Evolutionary conservation across 2,329 filamentous ascomycete genomes (phyloP).

Genomic region (Penicillium sumatraense): DNA sequence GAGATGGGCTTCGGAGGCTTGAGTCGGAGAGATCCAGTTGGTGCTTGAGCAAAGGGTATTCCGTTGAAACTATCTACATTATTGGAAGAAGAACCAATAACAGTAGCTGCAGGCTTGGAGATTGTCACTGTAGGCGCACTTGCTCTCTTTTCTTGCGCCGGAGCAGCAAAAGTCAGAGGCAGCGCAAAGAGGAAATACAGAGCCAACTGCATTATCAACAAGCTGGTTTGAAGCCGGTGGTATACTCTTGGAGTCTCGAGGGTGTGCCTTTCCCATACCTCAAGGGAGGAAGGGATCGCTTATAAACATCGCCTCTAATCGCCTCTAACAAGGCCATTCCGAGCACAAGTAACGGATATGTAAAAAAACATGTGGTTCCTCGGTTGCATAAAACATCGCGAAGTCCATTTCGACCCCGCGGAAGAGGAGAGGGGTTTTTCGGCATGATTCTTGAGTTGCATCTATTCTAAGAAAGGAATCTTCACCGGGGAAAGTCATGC

Average conservation of each 20-base stretch:
- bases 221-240: too few species aligned
- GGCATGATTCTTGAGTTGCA: background rate
- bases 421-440: background rate
- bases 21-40: conserved; percentile 68
- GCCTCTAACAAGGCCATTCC: background rate
- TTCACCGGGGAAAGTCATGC: conserved; percentile 9
- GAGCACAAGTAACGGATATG: background rate
- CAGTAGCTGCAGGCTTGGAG: conserved; percentile 56
- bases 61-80: conserved; percentile 71
- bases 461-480: conserved; percentile 9
- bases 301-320: background rate
- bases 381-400: background rate
- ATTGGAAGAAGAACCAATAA: conserved; percentile 43
- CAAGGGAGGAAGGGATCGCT: background rate
- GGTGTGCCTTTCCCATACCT: background rate
- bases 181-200: background rate
- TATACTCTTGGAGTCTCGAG: too few species aligned
- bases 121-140: conserved; percentile 50
- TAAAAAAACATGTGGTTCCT: conserved; percentile 13
- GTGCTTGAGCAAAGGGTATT: conserved; percentile 76
- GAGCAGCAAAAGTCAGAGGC: background rate
- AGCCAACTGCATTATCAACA: background rate
- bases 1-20: conserved; percentile 68
- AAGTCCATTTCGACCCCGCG: background rate
- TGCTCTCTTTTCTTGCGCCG: background rate